Evolutionary conservation across 768 basidiomycete species (phyloP).

Genomic region (Mycena amicta): DNA sequence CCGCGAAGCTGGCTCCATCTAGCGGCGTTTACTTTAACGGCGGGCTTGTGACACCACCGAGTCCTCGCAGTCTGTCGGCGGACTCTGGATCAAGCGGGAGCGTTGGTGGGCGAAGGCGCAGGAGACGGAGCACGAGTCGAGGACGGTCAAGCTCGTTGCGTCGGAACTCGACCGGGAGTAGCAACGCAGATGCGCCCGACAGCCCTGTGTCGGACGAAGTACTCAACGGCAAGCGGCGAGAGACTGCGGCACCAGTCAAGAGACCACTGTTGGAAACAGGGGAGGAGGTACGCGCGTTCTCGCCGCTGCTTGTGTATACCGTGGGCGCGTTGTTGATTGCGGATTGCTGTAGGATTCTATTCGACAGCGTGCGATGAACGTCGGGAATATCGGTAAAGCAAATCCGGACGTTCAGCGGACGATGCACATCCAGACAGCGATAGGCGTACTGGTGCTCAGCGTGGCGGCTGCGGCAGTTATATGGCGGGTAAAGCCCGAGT

Average conservation of each 20-base stretch:
- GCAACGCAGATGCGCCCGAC: constrained; percentile 22
- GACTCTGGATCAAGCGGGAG: constrained; percentile 39
- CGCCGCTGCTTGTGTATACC: constrained; percentile 14
- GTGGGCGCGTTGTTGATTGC: constrained; percentile 22
- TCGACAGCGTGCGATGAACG: not conserved
- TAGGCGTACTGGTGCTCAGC: constrained; percentile 66
- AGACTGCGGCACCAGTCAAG: constrained; percentile 6
- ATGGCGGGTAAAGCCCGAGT: constrained; percentile 59
- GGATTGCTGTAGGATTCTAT: constrained; percentile 22
- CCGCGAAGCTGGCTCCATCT: constrained; percentile 11
- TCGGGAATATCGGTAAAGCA: not conserved
- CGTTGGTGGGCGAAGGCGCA: constrained; percentile 36
- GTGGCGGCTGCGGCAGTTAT: constrained; percentile 73
- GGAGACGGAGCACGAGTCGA: constrained; percentile 41
- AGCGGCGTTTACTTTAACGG: constrained; percentile 32
- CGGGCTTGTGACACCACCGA: constrained; percentile 77
- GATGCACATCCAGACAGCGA: constrained; percentile 55
- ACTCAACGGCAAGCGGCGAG: constrained; percentile 17
- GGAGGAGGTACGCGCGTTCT: constrained; percentile 24
- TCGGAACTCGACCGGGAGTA: constrained; percentile 26
- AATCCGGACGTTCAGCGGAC: constrained; percentile 8
- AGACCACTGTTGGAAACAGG: constrained; percentile 6
- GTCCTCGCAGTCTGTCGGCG: constrained; percentile 69
- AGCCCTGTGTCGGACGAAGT: constrained; percentile 24
- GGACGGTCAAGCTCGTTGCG: constrained; percentile 32